Base-by-base conservation (phyloP, 192 early-diverging fungal genomes). In the Anaeromyces robustus region DNA sequence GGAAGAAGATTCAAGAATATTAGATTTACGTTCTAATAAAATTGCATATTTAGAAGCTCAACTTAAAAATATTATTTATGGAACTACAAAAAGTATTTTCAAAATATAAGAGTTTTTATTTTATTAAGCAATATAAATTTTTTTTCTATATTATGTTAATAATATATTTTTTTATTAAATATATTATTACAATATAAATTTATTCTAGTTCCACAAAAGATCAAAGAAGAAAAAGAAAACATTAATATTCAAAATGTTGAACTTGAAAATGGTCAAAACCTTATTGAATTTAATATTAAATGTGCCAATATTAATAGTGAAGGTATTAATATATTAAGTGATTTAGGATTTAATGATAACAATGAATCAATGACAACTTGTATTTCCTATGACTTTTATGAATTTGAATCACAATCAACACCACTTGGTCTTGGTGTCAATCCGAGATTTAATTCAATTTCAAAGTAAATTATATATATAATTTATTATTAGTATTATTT, bases 311-410 rank as follows among this genome's bases (percentile, higher is more conserved):
- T 52, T 52, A 52, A 52, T 52, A 52, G 43, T 52, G 43, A 52
- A 4, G 43, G 43, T 52, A 22, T 52, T 22, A 18, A 19, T 22
- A 52, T 52, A 14, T 52, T 52, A 22, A 52, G 6, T 52, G 43
- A 52, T 4, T 52, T 52, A 52, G 43, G 43, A 52, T 52, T 52
- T 52, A 52, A 52, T 52, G 43, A 52, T 52, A 52, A 52, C 22
- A 52, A 18, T 52, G 43, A 52, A 22, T 52, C 43, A 22, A 52
- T 52, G 43, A 86, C 82, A 12, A 85, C 89, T 18, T 88, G 89
- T 41, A 78, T 87, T 12, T 83, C 83, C 77, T 88, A 86, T 79
- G 90, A 91, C 81, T 91, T 91, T 80, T 90, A 86, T 78, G 90
- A 90, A 34, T 90, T 89, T 82, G 90, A 90, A 80, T 89, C 89